phyloP scores from a whole-genome alignment of 345 rosid species.

The Ceriops zippeliana region DNA sequence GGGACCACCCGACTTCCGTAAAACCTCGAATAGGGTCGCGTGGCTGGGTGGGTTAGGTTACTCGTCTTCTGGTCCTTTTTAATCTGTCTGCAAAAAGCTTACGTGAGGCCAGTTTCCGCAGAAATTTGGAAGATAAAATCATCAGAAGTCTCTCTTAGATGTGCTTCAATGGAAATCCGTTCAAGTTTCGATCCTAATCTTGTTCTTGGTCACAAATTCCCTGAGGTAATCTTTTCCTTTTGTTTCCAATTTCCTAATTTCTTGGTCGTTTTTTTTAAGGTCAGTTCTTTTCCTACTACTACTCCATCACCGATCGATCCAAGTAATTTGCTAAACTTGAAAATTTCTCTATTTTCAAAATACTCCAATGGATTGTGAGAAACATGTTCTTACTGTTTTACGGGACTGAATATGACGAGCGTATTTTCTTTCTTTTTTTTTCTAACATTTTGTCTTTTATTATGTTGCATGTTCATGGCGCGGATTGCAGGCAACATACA shows the following conservation, averaged over 20 bases:
- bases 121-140: not conserved
- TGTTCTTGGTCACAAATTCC: constrained; percentile 57
- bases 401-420: no score
- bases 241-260: not conserved
- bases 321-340: no score
- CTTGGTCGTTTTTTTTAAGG: no score
- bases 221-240: constrained; percentile 42
- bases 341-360: no score
- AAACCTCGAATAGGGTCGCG: no score
- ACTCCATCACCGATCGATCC: no score
- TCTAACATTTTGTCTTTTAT: not conserved
- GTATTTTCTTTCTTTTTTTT: not conserved
- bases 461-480: not conserved
- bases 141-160: not conserved
- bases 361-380: no score
- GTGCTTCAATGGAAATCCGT: constrained; percentile 29
- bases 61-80: no score
- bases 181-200: constrained; percentile 49
- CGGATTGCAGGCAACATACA: constrained; percentile 36
- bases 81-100: no score
- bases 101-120: not conserved
- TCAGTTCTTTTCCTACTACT: no score
- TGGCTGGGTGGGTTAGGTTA: no score
- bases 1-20: no score
- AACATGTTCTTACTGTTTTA: not conserved